These are phyloP conservation scores for Phytopythium kandeliae DNA, from an alignment of 352 stramenopile species.

Conservation along the genomic window DNA sequence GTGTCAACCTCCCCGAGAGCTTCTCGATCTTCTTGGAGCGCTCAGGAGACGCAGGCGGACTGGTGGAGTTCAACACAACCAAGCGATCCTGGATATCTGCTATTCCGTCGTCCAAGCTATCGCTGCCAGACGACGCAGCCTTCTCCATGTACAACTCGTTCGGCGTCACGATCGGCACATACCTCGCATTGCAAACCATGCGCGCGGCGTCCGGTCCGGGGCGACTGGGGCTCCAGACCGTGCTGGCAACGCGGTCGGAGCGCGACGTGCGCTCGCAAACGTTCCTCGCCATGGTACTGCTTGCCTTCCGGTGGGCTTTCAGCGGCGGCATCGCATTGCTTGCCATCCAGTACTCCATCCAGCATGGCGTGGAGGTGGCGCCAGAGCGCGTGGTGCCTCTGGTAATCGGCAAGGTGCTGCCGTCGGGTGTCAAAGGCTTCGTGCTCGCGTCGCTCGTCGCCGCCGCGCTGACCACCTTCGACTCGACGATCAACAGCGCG, in stretches of 20 bases:
- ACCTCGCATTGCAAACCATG: conserved; percentile 61
- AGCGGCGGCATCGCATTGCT: conserved; percentile 60
- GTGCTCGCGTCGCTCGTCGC: conserved; percentile 64
- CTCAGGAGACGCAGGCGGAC: background rate
- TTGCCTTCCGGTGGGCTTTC: conserved; percentile 72
- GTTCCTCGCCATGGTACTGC: conserved; percentile 69
- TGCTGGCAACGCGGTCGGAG: conserved; percentile 73
- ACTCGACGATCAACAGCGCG: conserved; percentile 73
- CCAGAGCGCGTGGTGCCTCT: conserved; percentile 67
- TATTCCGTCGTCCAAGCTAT: conserved; percentile 24
- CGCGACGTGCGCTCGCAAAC: conserved; percentile 73
- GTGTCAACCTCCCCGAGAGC: conserved; percentile 34
- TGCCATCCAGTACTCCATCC: conserved; percentile 59
- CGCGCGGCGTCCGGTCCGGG: conserved; percentile 60
- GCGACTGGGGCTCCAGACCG: conserved; percentile 59
- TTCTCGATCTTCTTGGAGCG: conserved; percentile 54
- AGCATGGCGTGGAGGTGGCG: conserved; percentile 46
- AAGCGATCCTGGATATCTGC: conserved; percentile 43
- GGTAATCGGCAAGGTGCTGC: conserved; percentile 71
- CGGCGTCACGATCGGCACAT: conserved; percentile 40
- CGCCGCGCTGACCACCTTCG: conserved; percentile 71
- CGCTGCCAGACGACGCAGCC: conserved; percentile 32
- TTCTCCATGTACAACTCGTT: conserved; percentile 82
- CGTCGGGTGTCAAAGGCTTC: conserved; percentile 54
- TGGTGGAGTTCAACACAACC: conserved; percentile 47